Conservation (phyloP, 1,284 basidiomycete genomes). For the Rhodotorula mucilaginosa region DNA sequence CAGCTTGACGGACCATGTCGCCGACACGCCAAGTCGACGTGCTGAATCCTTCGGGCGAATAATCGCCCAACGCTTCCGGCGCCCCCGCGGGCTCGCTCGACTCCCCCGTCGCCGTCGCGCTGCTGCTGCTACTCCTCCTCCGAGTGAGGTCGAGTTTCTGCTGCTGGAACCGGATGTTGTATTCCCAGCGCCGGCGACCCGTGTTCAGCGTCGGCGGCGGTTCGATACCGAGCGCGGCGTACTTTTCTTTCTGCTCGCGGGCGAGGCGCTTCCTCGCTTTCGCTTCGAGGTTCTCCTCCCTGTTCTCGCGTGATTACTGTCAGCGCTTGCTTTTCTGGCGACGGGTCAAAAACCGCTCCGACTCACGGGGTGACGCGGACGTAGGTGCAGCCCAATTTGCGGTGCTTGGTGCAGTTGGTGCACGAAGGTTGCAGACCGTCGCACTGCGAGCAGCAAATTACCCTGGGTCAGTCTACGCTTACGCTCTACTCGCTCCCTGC, state of each 20-base stretch:
- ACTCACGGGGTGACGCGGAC: not conserved
- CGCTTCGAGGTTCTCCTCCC: constrained; percentile 17
- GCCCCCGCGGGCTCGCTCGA: not conserved
- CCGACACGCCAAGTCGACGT: not conserved
- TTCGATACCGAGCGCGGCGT: not conserved
- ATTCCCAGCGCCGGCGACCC: not conserved
- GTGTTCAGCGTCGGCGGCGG: not conserved
- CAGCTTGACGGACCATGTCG: not conserved
- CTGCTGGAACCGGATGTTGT: constrained; percentile 2
- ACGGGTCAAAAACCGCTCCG: too few relatives aligned
- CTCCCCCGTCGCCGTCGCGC: not conserved
- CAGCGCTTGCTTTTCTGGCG: too few relatives aligned
- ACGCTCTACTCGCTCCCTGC: not conserved
- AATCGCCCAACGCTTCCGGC: not conserved
- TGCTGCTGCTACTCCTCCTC: not conserved
- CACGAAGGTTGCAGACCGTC: constrained; percentile 7
- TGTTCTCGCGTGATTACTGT: not conserved
- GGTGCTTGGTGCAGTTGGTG: not conserved
- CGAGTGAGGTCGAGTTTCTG: not conserved
- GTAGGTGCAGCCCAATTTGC: not conserved
- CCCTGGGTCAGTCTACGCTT: not conserved
- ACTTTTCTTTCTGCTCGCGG: constrained; percentile 4
- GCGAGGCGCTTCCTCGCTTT: constrained; percentile 12
- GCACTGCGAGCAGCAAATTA: not conserved
- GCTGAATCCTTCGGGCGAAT: constrained; percentile 1